A percentile compares a stretch with the other conserved stretches of the same genome.
phyloP scores from a whole-genome alignment of 1,284 basidiomycete species.

The Ustilago curta region DNA sequence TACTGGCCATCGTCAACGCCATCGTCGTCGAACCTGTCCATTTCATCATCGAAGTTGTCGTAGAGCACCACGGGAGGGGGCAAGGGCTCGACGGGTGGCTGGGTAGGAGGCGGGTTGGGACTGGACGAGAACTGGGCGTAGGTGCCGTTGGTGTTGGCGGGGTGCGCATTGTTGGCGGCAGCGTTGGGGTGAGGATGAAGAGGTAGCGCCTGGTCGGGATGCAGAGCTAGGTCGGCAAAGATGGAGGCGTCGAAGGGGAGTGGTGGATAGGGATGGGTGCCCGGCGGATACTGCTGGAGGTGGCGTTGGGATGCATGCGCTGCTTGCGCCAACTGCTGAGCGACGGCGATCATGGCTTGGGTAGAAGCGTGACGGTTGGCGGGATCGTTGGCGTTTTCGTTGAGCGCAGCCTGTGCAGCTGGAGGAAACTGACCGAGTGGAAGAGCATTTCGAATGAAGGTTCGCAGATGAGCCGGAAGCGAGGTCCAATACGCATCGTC shows the following conservation, averaged over 20 bases:
- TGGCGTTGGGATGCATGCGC: conserved; percentile 66
- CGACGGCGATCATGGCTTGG: conserved; percentile 69
- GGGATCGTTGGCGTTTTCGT: conserved; percentile 56
- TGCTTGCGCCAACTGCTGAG: conserved; percentile 68
- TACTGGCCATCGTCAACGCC: conserved; percentile 63
- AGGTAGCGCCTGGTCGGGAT: conserved; percentile 56
- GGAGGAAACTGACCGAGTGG: conserved; percentile 70
- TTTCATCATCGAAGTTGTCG: conserved; percentile 64
- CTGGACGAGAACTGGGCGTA: conserved; percentile 53
- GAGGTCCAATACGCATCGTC: conserved; percentile 76
- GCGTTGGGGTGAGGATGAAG: conserved; percentile 59
- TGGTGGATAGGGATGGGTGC: conserved; percentile 56
- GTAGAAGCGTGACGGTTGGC: conserved; percentile 63
- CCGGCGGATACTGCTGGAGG: conserved; percentile 58
- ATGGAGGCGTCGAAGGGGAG: conserved; percentile 65
- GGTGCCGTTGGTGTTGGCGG: conserved; percentile 35
- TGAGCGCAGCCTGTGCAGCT: conserved; percentile 47
- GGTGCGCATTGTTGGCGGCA: conserved; percentile 31
- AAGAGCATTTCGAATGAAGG: conserved; percentile 74
- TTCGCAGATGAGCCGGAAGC: conserved; percentile 73
- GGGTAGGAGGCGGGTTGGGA: conserved; percentile 58
- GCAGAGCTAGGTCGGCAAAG: conserved; percentile 65
- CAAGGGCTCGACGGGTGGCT: conserved; percentile 58
- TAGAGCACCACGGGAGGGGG: conserved; percentile 64
- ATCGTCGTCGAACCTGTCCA: conserved; percentile 59